Evolutionary conservation across 495 filamentous ascomycete genomes (phyloP), one percentile per base, ranked within the genome.

Genomic region (Patellaria atrata): DNA sequence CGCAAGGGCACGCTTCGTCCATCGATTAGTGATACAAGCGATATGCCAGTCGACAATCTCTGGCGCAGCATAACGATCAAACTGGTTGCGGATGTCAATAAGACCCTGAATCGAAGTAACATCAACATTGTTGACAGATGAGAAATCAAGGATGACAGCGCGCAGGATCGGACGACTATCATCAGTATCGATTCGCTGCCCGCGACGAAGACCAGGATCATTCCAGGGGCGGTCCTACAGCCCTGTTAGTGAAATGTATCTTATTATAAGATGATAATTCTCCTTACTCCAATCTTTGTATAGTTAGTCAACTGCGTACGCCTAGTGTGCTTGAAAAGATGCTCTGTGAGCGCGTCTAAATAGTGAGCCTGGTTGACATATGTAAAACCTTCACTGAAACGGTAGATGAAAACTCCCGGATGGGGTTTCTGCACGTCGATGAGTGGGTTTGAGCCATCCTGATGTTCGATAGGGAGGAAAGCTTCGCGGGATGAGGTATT

Each of bases 41-140:
- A 97, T 77, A 56, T 97, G 89, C 85, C 89, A 94, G 49, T 97
- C 84, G 3, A 97, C 85, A 5, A 68, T 62, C 4, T 84, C 75
- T 0, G 89, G 89, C 0, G 77, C 56, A 10, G 83, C 70, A 55
- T 94, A 93, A 12, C 76, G 68, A 56, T 94, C 89, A 11, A 97
- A 73, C 54, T 94, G 89, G 57, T 94, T 94, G 53, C 89, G 85
- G 3, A 97, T 82, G 47, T 97, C 89, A 55, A 97, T 89, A 24
- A 97, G 63, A 54, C 86, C 79, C 59, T 97, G 89, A 2, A 94
- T 70, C 0, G 84, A 92, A 1, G 91, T 94, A 33, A 89, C 73
- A 47, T 97, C 89, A 31, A 94, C 81, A 48, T 94, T 85, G 60
- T 97, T 94, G 44, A 97, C 87, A 0, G 82, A 83, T 25, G 75